phyloP scores from a whole-genome alignment of 768 basidiomycete genomes.

The Kondoa subrosea region DNA sequence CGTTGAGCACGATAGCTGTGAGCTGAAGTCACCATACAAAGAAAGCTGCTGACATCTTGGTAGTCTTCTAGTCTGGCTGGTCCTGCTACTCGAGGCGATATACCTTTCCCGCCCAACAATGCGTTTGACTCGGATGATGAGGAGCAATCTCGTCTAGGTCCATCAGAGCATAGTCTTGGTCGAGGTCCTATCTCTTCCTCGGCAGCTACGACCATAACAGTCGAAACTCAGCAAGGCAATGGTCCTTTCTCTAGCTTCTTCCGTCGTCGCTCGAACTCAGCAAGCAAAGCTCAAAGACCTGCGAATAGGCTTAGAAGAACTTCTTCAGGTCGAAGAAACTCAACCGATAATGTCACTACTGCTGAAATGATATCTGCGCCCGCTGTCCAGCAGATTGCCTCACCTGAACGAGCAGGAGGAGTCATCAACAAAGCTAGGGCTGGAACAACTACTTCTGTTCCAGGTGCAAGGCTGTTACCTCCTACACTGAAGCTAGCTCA shows the following conservation, averaged over 20 bases:
- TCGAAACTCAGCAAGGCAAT: background rate
- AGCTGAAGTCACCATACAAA: background rate
- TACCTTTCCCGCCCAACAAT: background rate
- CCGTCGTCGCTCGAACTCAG: constrained; percentile 1
- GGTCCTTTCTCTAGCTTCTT: constrained; percentile 4
- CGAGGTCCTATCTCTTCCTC: background rate
- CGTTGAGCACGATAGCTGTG: constrained; percentile 8
- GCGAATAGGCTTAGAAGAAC: background rate
- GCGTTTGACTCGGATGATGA: background rate
- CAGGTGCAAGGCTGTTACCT: background rate
- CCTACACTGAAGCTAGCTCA: background rate
- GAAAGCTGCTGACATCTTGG: background rate
- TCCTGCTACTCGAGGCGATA: background rate
- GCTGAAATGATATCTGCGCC: background rate
- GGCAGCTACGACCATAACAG: background rate
- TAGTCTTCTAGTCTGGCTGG: background rate
- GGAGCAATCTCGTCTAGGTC: background rate
- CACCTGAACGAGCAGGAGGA: background rate
- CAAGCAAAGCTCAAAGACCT: background rate
- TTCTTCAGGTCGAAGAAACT: background rate
- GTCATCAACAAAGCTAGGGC: background rate
- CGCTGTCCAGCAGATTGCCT: background rate
- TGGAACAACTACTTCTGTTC: background rate
- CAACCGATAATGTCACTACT: background rate
- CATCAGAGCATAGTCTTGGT: background rate